phyloP scores from a whole-genome alignment of 176 grass and related monocot genomes.

The Saccharum officinarum region DNA sequence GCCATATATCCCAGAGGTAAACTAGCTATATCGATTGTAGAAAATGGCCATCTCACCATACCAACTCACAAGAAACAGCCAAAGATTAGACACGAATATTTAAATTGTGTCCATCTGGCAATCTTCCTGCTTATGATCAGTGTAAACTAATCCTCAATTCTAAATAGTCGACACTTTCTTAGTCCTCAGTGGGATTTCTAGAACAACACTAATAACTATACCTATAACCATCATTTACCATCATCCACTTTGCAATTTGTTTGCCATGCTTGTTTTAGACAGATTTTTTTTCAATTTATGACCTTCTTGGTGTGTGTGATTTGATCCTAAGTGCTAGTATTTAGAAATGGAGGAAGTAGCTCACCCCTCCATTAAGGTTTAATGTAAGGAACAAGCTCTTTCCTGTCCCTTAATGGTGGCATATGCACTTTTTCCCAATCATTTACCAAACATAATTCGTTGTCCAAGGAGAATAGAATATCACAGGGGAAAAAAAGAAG shows the following conservation, averaged over 20 bases:
- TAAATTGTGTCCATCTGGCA: neutral
- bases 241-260: neutral
- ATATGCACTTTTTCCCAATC: neutral
- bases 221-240: neutral
- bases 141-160: neutral
- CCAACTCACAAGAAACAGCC: slow-evolving; percentile 17
- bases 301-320: neutral
- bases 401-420: slow-evolving; percentile 1
- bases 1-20: neutral
- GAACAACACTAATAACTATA: neutral
- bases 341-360: neutral
- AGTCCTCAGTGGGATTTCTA: neutral
- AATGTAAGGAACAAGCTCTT: neutral
- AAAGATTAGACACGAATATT: neutral
- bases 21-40: slow-evolving; percentile 1
- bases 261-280: neutral
- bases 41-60: slow-evolving; percentile 9
- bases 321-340: neutral
- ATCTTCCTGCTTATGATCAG: neutral
- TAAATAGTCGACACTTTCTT: neutral
- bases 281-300: neutral
- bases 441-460: neutral
- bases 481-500: slow-evolving; percentile 30
- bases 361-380: neutral
- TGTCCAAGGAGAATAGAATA: slow-evolving; percentile 2